A percentile compares a stretch with the other conserved stretches of the same genome.
Evolutionary conservation across 495 filamentous ascomycete species (phyloP).

Genomic region (Penicillium coprophilum): DNA sequence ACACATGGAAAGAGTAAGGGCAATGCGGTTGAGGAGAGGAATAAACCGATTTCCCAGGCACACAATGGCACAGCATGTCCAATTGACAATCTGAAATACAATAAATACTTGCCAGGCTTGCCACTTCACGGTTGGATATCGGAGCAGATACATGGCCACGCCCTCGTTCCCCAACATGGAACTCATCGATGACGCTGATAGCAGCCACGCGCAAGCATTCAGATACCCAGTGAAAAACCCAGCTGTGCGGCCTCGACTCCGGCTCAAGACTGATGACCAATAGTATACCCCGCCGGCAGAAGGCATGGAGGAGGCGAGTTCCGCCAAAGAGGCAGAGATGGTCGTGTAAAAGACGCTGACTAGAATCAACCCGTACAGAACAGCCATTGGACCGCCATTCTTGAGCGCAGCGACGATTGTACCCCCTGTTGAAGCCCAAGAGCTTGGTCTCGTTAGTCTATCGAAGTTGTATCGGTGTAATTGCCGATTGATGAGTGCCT

Average conservation of each 20-base stretch:
- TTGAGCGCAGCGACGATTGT: slow-evolving; percentile 44
- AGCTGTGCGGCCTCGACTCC: slow-evolving; percentile 55
- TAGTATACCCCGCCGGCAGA: slow-evolving; percentile 81
- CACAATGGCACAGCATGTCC: slow-evolving; percentile 60
- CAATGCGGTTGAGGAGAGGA: slow-evolving; percentile 61
- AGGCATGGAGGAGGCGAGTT: slow-evolving; percentile 76
- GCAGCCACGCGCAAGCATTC: slow-evolving; percentile 74
- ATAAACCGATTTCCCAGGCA: slow-evolving; percentile 65
- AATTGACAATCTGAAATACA: slow-evolving; percentile 62
- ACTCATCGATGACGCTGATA: slow-evolving; percentile 63
- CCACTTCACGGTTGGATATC: slow-evolving; percentile 55
- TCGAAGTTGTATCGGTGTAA: neutral
- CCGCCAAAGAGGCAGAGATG: slow-evolving; percentile 50
- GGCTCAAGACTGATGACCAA: slow-evolving; percentile 72
- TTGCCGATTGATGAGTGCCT: slow-evolving; percentile 12
- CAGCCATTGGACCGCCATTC: slow-evolving; percentile 48
- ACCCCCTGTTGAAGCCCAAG: slow-evolving; percentile 46
- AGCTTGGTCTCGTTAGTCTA: slow-evolving; percentile 22
- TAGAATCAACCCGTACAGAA: slow-evolving; percentile 45
- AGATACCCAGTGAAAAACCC: slow-evolving; percentile 74
- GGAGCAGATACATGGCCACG: slow-evolving; percentile 66
- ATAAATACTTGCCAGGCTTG: slow-evolving; percentile 75
- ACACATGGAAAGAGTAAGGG: slow-evolving; percentile 61
- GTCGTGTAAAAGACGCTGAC: slow-evolving; percentile 44
- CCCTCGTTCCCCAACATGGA: slow-evolving; percentile 64